Evolutionary conservation across 345 rosid genomes (phyloP), one percentile per base, ranked within the genome.

Genomic region (Arabis hirsuta): DNA sequence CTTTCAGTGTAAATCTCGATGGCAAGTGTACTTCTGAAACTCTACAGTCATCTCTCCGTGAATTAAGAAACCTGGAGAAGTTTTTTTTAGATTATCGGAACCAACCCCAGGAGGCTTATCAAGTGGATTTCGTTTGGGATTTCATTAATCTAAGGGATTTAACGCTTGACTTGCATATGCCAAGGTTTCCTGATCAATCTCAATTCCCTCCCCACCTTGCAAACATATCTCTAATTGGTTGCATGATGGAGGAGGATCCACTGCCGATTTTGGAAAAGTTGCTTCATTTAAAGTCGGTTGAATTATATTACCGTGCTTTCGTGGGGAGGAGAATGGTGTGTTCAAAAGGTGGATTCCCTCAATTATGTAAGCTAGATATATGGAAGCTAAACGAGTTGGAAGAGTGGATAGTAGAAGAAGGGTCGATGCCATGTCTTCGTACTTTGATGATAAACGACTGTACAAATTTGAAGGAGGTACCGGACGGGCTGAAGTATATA

Each of bases 131-230:
- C 12, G 7, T 41, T 4, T 31, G 24, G 2, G 19, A 39, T 20
- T 20, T 39, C 7, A 6, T 20, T 58, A 16, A 20, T 58, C 63
- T 39, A 20, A 58, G 22, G 11, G 9, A 10, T 0, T 3, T 58
- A 6, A 0, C 0, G 0, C 20, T 58, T 29, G 0, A 0, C 0
- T 11, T 38, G 14, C 47, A 3, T 7, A 20, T 39, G 19, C 11
- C 65, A 41, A 60, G 20, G 22, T 12, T 59, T 12, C 22, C 36
- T 13, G 36, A 24, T 42, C 12, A 22, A 8, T 2, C 12, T 43
- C 24, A n/a, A 61, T 43, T 61, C 24, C 52, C 39, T 26, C 52
- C 24, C 13, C 4, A 43, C 39, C 39, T 61, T 27, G 10, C 24
- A 26, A 5, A 13, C 24, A 61, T 43, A 61, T 0, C 1, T 61